Evolutionary conservation across 179 eudicot genomes (phyloP).

Genomic region (Beta macrorhiza): DNA sequence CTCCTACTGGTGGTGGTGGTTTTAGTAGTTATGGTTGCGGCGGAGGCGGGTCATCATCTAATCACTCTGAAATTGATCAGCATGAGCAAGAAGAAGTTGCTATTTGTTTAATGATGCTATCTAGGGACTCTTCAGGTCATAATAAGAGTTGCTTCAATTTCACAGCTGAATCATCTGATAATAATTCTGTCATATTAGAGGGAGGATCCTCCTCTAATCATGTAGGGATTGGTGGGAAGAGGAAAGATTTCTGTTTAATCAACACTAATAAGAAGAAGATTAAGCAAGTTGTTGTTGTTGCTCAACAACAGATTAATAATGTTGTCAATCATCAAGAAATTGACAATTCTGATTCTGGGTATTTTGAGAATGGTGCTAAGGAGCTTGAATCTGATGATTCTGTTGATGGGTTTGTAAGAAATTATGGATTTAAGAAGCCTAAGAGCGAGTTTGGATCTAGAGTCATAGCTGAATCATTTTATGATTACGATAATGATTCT

Average conservation of each 20-base stretch:
- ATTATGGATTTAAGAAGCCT: constrained; percentile 32
- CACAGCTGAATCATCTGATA: constrained; percentile 51
- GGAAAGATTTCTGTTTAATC: constrained; percentile 18
- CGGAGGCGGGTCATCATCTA: constrained; percentile 41
- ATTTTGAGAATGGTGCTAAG: constrained; percentile 47
- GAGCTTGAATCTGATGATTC: constrained; percentile 66
- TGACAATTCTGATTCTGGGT: constrained; percentile 49
- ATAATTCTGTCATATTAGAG: constrained; percentile 59
- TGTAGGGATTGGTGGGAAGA: constrained; percentile 18
- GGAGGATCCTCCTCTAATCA: constrained; percentile 44
- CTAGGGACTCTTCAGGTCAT: constrained; percentile 49
- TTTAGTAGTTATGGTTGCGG: constrained; percentile 2
- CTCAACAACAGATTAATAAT: constrained; percentile 4
- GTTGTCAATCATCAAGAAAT: constrained; percentile 17
- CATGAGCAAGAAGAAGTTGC: constrained; percentile 85
- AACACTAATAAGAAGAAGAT: constrained; percentile 9
- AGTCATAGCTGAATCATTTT: not conserved
- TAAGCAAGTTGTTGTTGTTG: constrained; percentile 20
- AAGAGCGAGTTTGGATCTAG: constrained; percentile 35
- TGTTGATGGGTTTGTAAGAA: constrained; percentile 45
- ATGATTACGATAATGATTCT: constrained; percentile 18
- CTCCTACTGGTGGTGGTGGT: constrained; percentile 17
- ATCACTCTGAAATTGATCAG: constrained; percentile 60
- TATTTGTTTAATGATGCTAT: constrained; percentile 85
- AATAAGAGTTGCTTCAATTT: constrained; percentile 28